A percentile compares a stretch with the other conserved stretches of the same genome.
Evolutionary conservation across 2,329 filamentous ascomycete genomes (phyloP).

Genomic region (Talaromyces sp.): DNA sequence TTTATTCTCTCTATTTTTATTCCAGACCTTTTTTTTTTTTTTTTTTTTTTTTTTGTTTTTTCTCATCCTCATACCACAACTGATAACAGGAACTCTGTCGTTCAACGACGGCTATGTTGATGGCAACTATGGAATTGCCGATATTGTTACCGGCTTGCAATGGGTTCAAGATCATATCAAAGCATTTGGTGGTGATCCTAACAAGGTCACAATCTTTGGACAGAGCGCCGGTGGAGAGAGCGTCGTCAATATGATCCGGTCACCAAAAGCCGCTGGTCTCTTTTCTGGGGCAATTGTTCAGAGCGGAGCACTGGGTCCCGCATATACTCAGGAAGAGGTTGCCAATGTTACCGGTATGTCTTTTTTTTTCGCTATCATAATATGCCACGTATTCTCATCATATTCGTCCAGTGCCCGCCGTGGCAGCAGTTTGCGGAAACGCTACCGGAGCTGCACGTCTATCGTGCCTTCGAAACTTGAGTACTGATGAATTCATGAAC

Average conservation of each 20-base stretch:
- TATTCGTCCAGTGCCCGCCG: not conserved
- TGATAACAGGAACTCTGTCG: conserved; percentile 33
- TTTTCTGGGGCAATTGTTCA: not conserved
- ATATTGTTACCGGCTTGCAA: not conserved
- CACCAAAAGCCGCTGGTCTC: not conserved
- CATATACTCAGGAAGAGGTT: not conserved
- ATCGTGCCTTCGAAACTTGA: not conserved
- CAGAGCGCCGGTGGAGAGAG: conserved; percentile 20
- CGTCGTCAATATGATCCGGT: not conserved
- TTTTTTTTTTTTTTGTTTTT: too few relatives aligned
- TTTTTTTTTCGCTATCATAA: not conserved
- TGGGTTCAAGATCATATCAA: conserved; percentile 22
- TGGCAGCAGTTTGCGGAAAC: not conserved
- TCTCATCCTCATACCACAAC: too few relatives aligned
- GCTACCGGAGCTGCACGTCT: conserved; percentile 1
- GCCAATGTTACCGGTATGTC: not conserved
- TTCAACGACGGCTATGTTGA: not conserved
- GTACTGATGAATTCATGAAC: conserved; percentile 2
- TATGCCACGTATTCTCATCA: not conserved
- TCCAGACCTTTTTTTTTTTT: too few relatives aligned
- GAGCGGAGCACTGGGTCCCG: not conserved
- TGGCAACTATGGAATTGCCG: not conserved
- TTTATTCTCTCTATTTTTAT: conserved; percentile 37
- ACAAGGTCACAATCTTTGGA: conserved; percentile 20
- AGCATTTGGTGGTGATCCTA: conserved; percentile 23